phyloP scores from a whole-genome alignment of 1,284 basidiomycete genomes.

The Marasmius oreades region DNA sequence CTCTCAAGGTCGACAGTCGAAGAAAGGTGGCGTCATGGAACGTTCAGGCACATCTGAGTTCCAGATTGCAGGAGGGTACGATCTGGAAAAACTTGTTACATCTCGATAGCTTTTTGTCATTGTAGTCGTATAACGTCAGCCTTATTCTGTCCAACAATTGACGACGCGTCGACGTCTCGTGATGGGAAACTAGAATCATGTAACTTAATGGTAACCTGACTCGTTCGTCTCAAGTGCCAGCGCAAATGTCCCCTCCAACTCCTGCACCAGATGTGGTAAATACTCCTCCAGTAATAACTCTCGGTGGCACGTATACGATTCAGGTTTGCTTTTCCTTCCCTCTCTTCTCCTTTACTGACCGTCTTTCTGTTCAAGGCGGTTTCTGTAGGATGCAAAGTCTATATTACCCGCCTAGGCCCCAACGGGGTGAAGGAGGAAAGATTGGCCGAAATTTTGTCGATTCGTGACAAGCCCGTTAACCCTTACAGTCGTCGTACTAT shows the following conservation, averaged over 20 bases:
- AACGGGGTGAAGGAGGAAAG: constrained; percentile 81
- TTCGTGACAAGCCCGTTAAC: constrained; percentile 78
- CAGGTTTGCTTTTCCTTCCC: constrained; percentile 46
- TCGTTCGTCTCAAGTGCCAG: not conserved
- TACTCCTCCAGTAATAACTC: constrained; percentile 62
- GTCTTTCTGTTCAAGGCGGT: constrained; percentile 57
- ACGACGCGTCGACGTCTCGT: not conserved
- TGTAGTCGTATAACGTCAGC: too few species aligned
- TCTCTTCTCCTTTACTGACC: constrained; percentile 19
- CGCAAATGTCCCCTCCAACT: constrained; percentile 20
- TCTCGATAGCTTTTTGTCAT: constrained; percentile 1
- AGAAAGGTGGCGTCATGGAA: constrained; percentile 78
- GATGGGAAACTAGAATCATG: not conserved
- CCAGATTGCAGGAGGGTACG: constrained; percentile 71
- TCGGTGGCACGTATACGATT: constrained; percentile 72
- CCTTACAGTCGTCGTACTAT: constrained; percentile 49
- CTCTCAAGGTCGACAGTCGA: constrained; percentile 77
- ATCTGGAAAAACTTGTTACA: constrained; percentile 64
- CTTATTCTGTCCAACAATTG: too few species aligned
- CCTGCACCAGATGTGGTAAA: constrained; percentile 38
- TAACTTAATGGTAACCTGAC: not conserved
- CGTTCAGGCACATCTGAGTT: constrained; percentile 77
- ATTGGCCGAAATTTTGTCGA: constrained; percentile 90
- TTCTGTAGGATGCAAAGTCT: constrained; percentile 90
- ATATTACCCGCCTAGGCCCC: constrained; percentile 74